These are phyloP conservation scores for Fusarium equiseti DNA, from an alignment of 2,329 filamentous ascomycete genomes.

Conservation along the genomic window DNA sequence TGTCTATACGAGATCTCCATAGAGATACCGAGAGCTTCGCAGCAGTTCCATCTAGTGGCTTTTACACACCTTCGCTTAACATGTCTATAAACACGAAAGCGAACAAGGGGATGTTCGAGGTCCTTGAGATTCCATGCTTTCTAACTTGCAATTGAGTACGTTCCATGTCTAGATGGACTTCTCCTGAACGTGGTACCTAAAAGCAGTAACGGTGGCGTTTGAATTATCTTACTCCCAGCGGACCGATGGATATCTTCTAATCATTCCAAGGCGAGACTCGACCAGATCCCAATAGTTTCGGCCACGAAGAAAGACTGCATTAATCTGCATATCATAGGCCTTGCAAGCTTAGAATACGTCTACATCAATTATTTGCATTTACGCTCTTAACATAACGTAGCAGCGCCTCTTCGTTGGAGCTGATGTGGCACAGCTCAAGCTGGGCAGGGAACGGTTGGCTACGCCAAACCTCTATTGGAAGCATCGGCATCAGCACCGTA, in stretches of 20 bases:
- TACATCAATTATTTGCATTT: not conserved
- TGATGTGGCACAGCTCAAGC: constrained; percentile 28
- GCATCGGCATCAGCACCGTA: constrained; percentile 7
- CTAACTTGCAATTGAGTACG: not conserved
- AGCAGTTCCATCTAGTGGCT: constrained; percentile 18
- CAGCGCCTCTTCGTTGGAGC: constrained; percentile 21
- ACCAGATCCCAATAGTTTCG: constrained; percentile 21
- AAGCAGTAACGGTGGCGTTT: constrained; percentile 44
- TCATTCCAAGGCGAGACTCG: constrained; percentile 18
- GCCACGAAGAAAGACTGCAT: constrained; percentile 24
- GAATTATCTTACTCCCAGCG: constrained; percentile 31
- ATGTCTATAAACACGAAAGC: not conserved
- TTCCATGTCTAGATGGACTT: constrained; percentile 5
- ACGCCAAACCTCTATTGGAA: constrained; percentile 8
- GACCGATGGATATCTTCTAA: constrained; percentile 12
- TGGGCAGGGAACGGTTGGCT: constrained; percentile 24
- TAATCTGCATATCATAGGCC: constrained; percentile 22
- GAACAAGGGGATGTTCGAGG: not conserved
- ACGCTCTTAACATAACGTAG: constrained; percentile 27
- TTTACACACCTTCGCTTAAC: not conserved
- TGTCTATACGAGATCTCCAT: not conserved
- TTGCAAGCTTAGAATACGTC: constrained; percentile 11
- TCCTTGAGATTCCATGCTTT: not conserved
- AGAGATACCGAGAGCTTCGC: constrained; percentile 2
- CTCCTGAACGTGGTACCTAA: constrained; percentile 24